phyloP scores from a whole-genome alignment of 2,329 filamentous ascomycete genomes.

The Microascus cirrosus region DNA sequence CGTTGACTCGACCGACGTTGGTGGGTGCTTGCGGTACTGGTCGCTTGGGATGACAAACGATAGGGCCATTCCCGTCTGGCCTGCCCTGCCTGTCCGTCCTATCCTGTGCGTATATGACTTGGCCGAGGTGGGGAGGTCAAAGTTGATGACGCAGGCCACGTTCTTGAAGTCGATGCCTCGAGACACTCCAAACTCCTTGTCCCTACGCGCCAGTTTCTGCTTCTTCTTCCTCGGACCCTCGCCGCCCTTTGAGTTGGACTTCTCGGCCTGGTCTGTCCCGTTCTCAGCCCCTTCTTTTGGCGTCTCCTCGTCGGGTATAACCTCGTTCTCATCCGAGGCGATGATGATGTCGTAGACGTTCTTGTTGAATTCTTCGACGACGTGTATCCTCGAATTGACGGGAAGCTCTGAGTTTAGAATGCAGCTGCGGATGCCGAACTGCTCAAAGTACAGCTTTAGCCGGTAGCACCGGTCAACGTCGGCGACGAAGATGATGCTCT shows the following conservation, averaged over 20 bases:
- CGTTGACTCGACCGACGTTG: conserved; percentile 63
- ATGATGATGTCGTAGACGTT: conserved; percentile 97
- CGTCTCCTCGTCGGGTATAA: conserved; percentile 54
- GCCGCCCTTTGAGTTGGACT: conserved; percentile 9
- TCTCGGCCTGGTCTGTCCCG: conserved; percentile 19
- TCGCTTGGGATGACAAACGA: conserved; percentile 83
- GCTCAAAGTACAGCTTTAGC: conserved; percentile 88
- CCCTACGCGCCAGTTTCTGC: conserved; percentile 51
- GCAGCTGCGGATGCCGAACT: conserved; percentile 89
- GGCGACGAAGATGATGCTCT: conserved; percentile 61
- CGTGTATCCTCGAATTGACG: conserved; percentile 84
- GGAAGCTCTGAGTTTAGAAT: conserved; percentile 91
- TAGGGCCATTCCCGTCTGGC: conserved; percentile 87
- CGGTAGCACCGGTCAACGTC: conserved; percentile 85
- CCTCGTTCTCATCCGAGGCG: conserved; percentile 83
- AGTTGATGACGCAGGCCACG: conserved; percentile 90
- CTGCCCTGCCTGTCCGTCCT: conserved; percentile 82
- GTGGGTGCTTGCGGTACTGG: conserved; percentile 78
- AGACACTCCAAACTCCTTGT: conserved; percentile 90
- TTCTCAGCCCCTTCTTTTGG: conserved; percentile 27
- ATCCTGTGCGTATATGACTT: conserved; percentile 97
- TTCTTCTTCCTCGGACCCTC: conserved; percentile 41
- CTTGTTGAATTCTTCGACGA: conserved; percentile 95
- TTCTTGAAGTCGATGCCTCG: conserved; percentile 96
- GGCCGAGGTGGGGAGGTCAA: conserved; percentile 79